Evolutionary conservation across 306 rosid species (phyloP), one percentile per base, ranked within the genome.

Genomic region (Medicago lupulina): DNA sequence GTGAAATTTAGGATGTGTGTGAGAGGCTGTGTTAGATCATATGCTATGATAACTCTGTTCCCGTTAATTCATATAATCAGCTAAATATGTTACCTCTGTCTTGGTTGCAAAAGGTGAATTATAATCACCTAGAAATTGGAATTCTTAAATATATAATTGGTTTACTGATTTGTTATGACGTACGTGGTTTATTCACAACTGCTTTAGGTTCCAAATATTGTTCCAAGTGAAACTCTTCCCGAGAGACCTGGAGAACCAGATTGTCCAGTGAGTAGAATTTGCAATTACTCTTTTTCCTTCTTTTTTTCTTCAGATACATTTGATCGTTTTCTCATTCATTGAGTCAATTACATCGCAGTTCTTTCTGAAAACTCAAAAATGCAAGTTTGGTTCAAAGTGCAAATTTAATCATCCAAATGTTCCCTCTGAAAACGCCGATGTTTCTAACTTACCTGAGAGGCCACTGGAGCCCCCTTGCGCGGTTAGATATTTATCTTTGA

Each of bases 371-470:
- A 95, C 97, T 80, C 96, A 90, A 78, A 92, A 87, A 87, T 95
- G 98, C 91, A 92, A 92, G 83, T 95, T 88, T 86, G 98, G 97
- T 81, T 71, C 86, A 68, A 87, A 82, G 78, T 95, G 98, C 91
- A 95, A 89, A 87, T 95, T 95, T 80, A 92, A 95, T 80, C 98
- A 95, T 81, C 98, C 98, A 50, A 92, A 76, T 79, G 93, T 54
- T 83, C 81, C 88, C 61, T 77, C 84, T 36, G 97, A 90, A 77
- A 85, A 85, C 82, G 89, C 76, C 74, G 95, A 87, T 70, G 73
- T 59, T 74, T 75, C 83, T 59, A 69, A 81, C 73, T 89, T 95
- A 80, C 99, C 99, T 12, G 97, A 92, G 83, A 92, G 97, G 87
- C 96, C 97, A 51, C 81, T 84, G 60, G 99, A 95, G 82, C 82